Evolutionary conservation across 2,329 filamentous ascomycete genomes (phyloP).

Genomic region (Calonectria crousiana): DNA sequence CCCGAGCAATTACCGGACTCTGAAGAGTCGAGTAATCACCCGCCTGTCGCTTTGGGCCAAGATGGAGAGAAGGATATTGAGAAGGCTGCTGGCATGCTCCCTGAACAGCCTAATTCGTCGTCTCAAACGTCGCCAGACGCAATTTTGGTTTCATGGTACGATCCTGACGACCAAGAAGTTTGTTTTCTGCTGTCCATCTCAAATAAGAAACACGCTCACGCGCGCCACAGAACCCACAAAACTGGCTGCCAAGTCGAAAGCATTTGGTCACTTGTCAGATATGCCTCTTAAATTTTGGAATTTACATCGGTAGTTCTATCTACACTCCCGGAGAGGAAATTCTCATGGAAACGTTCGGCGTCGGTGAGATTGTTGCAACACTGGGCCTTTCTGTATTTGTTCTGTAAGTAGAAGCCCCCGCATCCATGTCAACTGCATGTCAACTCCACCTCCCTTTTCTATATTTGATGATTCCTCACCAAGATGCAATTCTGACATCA

Average conservation of each 20-base stretch:
- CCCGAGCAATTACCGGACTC: background rate
- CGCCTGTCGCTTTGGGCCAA: background rate
- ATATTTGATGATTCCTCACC: no score
- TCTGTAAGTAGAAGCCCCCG: background rate
- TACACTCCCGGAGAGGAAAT: conserved; percentile 17
- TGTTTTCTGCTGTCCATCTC: background rate
- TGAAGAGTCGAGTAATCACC: background rate
- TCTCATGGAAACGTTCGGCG: conserved; percentile 11
- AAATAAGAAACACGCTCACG: background rate
- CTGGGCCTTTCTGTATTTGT: conserved; percentile 1
- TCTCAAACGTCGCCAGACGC: no score
- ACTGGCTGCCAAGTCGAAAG: background rate
- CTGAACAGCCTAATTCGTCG: background rate
- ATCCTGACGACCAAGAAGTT: background rate
- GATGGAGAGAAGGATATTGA: background rate
- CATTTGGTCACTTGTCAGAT: conserved; percentile 14
- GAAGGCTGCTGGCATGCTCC: no score
- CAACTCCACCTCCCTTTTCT: background rate
- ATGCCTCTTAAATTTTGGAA: conserved; percentile 20
- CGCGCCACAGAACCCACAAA: conserved; percentile 1
- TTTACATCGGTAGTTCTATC: conserved; percentile 26
- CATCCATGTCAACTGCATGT: background rate
- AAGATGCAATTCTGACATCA: background rate
- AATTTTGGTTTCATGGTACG: background rate
- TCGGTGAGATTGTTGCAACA: conserved; percentile 6